Evolutionary conservation across 73 alveolate genomes (phyloP), one percentile per base, ranked within the genome.

Genomic region (Stentor coeruleus): DNA sequence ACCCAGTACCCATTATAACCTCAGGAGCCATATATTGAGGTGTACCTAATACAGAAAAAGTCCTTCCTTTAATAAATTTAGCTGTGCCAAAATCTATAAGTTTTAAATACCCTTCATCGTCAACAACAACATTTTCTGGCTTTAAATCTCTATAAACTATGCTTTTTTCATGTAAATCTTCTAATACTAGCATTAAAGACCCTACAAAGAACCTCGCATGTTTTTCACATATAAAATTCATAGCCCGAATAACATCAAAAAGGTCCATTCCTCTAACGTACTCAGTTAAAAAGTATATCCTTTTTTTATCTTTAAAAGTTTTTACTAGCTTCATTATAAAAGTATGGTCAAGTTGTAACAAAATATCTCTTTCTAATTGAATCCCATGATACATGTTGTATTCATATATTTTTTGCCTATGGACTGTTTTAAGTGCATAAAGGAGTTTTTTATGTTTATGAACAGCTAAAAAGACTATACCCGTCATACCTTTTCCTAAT

Each of bases 101-200:
- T 39, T 76, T 82, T 6, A 42, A 35, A 75, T 82, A 81, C 3
- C 89, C 89, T 26, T 76, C 77, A 30, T 85, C 92, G 81, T 90
- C 95, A 60, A 92, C 87, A 91, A 92, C 87, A 0, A 92, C 66
- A 91, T 92, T 92, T 58, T 92, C 93, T 20, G 98, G 98, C 58
- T 90, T 91, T 41, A 89, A 60, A 84, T 92, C 96, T 57, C 98
- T 80, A 55, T 91, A 91, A 33, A 87, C 73, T 35, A 87, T 15
- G 74, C 66, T 74, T 82, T 58, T 84, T 81, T 84, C 89, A 82
- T 92, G 96, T 83, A 92, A 73, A 84, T 91, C 88, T 81, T 92
- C 96, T 30, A 91, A 83, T 31, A 79, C 49, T 1, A 77, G 73
- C 6, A 80, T 74, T 59, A 81, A 57, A n/a, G 85, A 89, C 14